phyloP scores from a whole-genome alignment of 106 monocot species.

The Dioscorea alata region DNA sequence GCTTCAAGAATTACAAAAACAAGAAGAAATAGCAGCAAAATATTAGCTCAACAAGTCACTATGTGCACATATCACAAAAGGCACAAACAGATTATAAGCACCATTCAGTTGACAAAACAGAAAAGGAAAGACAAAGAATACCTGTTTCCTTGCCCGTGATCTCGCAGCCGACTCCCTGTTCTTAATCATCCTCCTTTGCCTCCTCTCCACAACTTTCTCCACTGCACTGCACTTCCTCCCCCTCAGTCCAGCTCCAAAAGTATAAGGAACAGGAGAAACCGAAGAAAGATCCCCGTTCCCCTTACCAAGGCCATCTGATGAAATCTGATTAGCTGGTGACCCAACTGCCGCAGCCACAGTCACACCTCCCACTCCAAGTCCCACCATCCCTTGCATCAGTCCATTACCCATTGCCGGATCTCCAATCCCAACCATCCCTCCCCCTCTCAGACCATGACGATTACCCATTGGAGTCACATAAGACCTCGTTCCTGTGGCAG shows the following conservation, averaged over 20 bases:
- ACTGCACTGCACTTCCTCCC: constrained; percentile 39
- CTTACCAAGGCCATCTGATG: constrained; percentile 23
- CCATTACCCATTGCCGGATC: constrained; percentile 28
- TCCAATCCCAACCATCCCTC: constrained; percentile 28
- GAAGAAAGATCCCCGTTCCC: constrained; percentile 40
- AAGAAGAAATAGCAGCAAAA: too few species aligned
- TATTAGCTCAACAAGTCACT: too few species aligned
- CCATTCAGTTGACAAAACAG: not conserved
- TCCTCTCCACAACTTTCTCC: constrained; percentile 67
- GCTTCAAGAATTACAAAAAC: too few species aligned
- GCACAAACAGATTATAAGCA: too few species aligned
- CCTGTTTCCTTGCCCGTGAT: constrained; percentile 77
- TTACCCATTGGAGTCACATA: constrained; percentile 9
- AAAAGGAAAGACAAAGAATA: constrained; percentile 5
- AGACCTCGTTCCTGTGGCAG: not conserved
- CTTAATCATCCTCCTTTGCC: constrained; percentile 75
- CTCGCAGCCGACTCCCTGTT: constrained; percentile 81
- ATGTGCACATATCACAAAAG: too few species aligned
- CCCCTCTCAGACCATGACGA: constrained; percentile 13
- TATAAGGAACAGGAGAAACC: constrained; percentile 41
- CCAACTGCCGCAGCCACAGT: constrained; percentile 6
- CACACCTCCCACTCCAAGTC: constrained; percentile 24
- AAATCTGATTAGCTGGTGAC: constrained; percentile 23
- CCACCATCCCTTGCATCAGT: constrained; percentile 28
- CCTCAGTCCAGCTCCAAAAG: constrained; percentile 33